Evolutionary conservation across 495 filamentous ascomycete species (phyloP).

Genomic region (Hypoxylon subgilvum): DNA sequence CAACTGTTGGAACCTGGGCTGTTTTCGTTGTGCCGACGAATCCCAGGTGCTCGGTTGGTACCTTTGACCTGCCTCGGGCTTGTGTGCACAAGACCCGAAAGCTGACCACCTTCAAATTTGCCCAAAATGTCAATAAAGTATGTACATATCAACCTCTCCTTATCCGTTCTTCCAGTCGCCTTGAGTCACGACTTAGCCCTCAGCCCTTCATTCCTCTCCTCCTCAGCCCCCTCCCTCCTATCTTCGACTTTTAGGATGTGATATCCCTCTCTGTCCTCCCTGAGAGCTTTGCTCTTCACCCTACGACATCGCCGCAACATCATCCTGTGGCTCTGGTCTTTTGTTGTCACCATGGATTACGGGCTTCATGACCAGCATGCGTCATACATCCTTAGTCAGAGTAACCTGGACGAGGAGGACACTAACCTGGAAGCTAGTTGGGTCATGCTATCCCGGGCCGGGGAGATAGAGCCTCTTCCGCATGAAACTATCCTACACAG

Average conservation of each 20-base stretch:
- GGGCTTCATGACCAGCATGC: constrained; percentile 55
- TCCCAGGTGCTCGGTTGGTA: constrained; percentile 43
- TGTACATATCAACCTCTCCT: constrained; percentile 48
- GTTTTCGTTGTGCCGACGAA: constrained; percentile 44
- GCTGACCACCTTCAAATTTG: constrained; percentile 51
- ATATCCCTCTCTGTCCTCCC: constrained; percentile 33
- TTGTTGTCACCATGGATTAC: constrained; percentile 48
- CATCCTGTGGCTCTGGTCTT: constrained; percentile 9
- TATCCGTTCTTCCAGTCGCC: constrained; percentile 28
- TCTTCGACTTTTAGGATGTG: constrained; percentile 39
- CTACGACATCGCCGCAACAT: constrained; percentile 15
- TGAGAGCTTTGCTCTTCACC: constrained; percentile 38
- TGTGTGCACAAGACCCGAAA: constrained; percentile 44
- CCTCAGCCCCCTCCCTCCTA: constrained; percentile 20
- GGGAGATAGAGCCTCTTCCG: constrained; percentile 56
- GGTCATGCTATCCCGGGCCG: constrained; percentile 59
- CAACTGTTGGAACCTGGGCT: constrained; percentile 39
- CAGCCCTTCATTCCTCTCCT: constrained; percentile 26
- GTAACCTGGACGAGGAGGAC: constrained; percentile 42
- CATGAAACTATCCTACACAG: constrained; percentile 56
- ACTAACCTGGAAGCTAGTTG: constrained; percentile 58
- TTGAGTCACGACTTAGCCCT: constrained; percentile 14
- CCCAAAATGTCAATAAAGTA: constrained; percentile 73
- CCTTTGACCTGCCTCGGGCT: constrained; percentile 35
- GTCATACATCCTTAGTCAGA: constrained; percentile 43